phyloP scores from a whole-genome alignment of 345 rosid genomes.

The Diplotaxis tenuifolia region DNA sequence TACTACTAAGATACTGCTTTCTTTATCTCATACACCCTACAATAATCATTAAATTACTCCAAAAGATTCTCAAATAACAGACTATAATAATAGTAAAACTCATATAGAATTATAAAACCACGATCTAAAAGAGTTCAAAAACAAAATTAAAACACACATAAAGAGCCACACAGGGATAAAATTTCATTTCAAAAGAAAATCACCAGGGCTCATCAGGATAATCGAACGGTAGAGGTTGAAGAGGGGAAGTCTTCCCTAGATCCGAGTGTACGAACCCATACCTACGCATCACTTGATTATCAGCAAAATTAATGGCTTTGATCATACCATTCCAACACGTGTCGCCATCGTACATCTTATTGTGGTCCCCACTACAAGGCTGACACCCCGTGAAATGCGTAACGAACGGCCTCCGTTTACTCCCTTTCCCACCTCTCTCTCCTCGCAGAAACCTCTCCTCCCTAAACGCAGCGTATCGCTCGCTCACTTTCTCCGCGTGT shows the following conservation, averaged over 20 bases:
- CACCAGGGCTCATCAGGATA: conserved; percentile 82
- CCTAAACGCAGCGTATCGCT: conserved; percentile 59
- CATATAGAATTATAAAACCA: conserved; percentile 8
- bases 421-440: conserved; percentile 54
- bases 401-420: conserved; percentile 73
- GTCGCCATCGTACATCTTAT: conserved; percentile 69
- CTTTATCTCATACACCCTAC: conserved; percentile 11
- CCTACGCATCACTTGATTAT: conserved; percentile 82
- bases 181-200: neutral
- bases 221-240: conserved; percentile 66
- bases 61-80: conserved; percentile 15
- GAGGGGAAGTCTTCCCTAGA: conserved; percentile 52
- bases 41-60: conserved; percentile 5
- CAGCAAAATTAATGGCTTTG: conserved; percentile 89
- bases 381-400: conserved; percentile 97
- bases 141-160: neutral
- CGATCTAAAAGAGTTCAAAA: conserved; percentile 18
- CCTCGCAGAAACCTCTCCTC: conserved; percentile 51
- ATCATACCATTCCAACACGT: conserved; percentile 76
- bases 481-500: conserved; percentile 91
- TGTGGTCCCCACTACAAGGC: conserved; percentile 89
- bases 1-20: neutral
- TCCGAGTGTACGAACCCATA: conserved; percentile 79
- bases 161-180: neutral
- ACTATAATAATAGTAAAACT: conserved; percentile 21